These are phyloP conservation scores for Collybia nuda DNA, from an alignment of 768 basidiomycete genomes.

Conservation along the genomic window DNA sequence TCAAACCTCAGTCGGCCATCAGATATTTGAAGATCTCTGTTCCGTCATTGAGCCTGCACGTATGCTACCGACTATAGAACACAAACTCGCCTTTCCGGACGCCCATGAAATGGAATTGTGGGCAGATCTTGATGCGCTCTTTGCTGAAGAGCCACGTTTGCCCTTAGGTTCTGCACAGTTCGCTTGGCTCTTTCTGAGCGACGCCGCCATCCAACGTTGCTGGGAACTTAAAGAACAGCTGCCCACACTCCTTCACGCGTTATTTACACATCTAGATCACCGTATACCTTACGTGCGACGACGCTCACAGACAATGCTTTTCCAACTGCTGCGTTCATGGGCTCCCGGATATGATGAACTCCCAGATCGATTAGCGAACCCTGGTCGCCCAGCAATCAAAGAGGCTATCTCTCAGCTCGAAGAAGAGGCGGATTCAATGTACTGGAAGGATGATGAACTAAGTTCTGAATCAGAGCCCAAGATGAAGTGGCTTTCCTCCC, in stretches of 20 bases:
- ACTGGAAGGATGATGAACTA: conserved; percentile 75
- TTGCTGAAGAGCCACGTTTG: conserved; percentile 68
- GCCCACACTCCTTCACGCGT: conserved; percentile 72
- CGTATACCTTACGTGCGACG: conserved; percentile 66
- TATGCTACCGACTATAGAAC: conserved; percentile 79
- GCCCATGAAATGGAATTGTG: conserved; percentile 72
- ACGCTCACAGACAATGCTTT: conserved; percentile 75
- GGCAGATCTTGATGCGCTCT: conserved; percentile 78
- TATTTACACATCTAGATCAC: conserved; percentile 84
- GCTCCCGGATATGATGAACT: conserved; percentile 74
- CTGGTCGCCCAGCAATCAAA: conserved; percentile 48
- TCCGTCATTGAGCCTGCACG: conserved; percentile 80
- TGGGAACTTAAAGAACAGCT: conserved; percentile 75
- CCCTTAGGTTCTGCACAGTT: conserved; percentile 83
- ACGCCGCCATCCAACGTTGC: conserved; percentile 71
- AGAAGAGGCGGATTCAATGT: conserved; percentile 49
- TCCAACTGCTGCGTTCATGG: conserved; percentile 84
- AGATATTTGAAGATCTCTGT: conserved; percentile 83
- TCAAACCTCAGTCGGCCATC: conserved; percentile 67
- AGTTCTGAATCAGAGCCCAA: conserved; percentile 57
- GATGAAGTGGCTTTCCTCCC: conserved; percentile 66
- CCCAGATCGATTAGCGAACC: conserved; percentile 53
- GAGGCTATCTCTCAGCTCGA: conserved; percentile 55
- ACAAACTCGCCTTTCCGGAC: conserved; percentile 61
- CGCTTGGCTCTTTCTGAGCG: conserved; percentile 81